phyloP scores from a whole-genome alignment of 768 basidiomycete genomes.

The Collybiopsis luxurians region DNA sequence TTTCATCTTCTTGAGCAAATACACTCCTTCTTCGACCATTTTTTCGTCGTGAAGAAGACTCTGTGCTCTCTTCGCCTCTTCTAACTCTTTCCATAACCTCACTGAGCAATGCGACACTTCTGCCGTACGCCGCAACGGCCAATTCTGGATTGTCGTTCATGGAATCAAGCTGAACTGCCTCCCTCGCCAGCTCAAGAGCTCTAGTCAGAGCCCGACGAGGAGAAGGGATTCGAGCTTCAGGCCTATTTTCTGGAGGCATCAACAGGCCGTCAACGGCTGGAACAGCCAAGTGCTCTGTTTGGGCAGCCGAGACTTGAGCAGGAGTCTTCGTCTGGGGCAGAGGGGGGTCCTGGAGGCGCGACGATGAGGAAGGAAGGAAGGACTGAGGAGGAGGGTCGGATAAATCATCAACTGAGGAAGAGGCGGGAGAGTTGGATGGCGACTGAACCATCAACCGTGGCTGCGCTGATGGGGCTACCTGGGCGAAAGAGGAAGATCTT shows the following conservation, averaged over 20 bases:
- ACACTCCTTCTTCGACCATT: slow-evolving; percentile 70
- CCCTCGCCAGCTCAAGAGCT: slow-evolving; percentile 84
- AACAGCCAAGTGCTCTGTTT: slow-evolving; percentile 17
- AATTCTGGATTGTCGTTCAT: slow-evolving; percentile 86
- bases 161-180: slow-evolving; percentile 85
- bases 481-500: slow-evolving; percentile 30
- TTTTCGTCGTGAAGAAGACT: slow-evolving; percentile 48
- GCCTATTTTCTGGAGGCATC: slow-evolving; percentile 38
- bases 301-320: slow-evolving; percentile 3
- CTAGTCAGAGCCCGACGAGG: slow-evolving; percentile 83
- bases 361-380: slow-evolving; percentile 39
- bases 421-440: slow-evolving; percentile 34
- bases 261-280: slow-evolving; percentile 32
- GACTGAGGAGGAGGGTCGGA: slow-evolving; percentile 59
- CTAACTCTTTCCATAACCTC: slow-evolving; percentile 93
- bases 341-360: slow-evolving; percentile 20
- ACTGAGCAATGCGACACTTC: slow-evolving; percentile 81
- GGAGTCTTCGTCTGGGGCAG: slow-evolving; percentile 11
- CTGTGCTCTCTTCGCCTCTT: slow-evolving; percentile 79
- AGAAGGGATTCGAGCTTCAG: slow-evolving; percentile 62
- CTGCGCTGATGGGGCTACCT: slow-evolving; percentile 48
- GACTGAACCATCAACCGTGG: slow-evolving; percentile 61
- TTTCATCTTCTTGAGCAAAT: slow-evolving; percentile 91
- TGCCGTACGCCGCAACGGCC: slow-evolving; percentile 86
- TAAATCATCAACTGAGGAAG: slow-evolving; percentile 44